phyloP scores from a whole-genome alignment of 495 filamentous ascomycete species.

The Neurospora sp. region DNA sequence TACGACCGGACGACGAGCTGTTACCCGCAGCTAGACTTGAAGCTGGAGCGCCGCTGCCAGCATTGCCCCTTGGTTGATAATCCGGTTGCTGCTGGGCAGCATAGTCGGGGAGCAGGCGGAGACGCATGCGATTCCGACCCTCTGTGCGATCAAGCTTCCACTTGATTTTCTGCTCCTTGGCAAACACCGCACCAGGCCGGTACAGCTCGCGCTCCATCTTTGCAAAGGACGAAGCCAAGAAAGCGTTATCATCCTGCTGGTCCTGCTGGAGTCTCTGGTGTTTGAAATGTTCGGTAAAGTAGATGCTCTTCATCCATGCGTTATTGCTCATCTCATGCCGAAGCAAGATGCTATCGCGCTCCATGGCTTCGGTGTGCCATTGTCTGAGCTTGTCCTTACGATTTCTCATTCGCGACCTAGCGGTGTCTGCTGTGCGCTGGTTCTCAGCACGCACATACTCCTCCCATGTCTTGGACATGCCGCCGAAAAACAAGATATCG shows the following conservation, averaged over 20 bases:
- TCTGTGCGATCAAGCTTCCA: conserved; percentile 95
- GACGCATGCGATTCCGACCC: conserved; percentile 87
- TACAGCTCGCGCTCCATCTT: conserved; percentile 64
- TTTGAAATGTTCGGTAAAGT: conserved; percentile 82
- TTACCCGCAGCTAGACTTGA: conserved; percentile 11
- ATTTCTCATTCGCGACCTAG: conserved; percentile 54
- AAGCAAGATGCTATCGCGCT: conserved; percentile 58
- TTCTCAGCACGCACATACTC: conserved; percentile 76
- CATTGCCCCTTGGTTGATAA: conserved; percentile 76
- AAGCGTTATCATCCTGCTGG: conserved; percentile 75
- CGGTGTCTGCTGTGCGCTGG: conserved; percentile 58
- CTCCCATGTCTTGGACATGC: conserved; percentile 73
- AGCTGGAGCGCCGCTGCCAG: conserved; percentile 16
- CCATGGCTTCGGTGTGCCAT: conserved; percentile 60
- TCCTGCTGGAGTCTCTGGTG: conserved; percentile 82
- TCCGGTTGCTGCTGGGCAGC: conserved; percentile 54
- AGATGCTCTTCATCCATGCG: conserved; percentile 91
- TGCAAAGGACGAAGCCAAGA: conserved; percentile 60
- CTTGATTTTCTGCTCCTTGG: conserved; percentile 51
- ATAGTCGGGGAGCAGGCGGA: conserved; percentile 71
- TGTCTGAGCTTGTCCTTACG: conserved; percentile 72
- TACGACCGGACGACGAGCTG: neutral
- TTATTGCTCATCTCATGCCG: conserved; percentile 75
- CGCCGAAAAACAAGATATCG: conserved; percentile 67
- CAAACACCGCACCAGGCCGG: conserved; percentile 69